These are phyloP conservation scores for Ceratobasidium sp. DNA, from an alignment of 1,284 basidiomycete genomes.

Conservation along the genomic window DNA sequence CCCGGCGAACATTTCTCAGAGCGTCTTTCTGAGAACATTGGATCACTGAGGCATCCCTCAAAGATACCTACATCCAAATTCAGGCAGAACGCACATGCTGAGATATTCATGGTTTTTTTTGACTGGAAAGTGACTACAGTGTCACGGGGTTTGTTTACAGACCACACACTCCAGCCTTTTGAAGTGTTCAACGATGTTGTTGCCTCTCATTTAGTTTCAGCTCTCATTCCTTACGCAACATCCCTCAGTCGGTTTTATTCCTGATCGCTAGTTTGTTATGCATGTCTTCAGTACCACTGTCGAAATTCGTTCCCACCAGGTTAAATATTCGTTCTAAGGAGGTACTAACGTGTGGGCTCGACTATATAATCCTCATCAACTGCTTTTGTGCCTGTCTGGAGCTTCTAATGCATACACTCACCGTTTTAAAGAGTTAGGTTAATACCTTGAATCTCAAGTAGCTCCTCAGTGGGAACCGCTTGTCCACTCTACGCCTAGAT, in stretches of 20 bases:
- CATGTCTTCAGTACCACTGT: slow-evolving; percentile 90
- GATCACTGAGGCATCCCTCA: slow-evolving; percentile 61
- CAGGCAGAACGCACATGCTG: slow-evolving; percentile 10
- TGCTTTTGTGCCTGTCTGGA: slow-evolving; percentile 60
- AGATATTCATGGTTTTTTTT: slow-evolving; percentile 12
- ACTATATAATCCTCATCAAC: slow-evolving; percentile 95
- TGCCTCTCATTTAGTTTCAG: slow-evolving; percentile 47
- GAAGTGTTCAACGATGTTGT: slow-evolving; percentile 80
- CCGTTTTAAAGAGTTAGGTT: slow-evolving; percentile 34
- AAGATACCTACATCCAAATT: slow-evolving; percentile 66
- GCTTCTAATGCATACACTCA: slow-evolving; percentile 7
- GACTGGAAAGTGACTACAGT: slow-evolving; percentile 52
- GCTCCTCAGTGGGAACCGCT: slow-evolving; percentile 79
- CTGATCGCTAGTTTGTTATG: slow-evolving; percentile 59
- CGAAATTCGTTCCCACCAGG: slow-evolving; percentile 87
- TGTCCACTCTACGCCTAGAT: slow-evolving; percentile 80
- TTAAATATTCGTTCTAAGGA: slow-evolving; percentile 91
- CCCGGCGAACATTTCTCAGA: slow-evolving; percentile 65
- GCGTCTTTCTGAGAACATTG: slow-evolving; percentile 62
- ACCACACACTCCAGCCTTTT: slow-evolving; percentile 71
- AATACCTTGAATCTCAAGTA: slow-evolving; percentile 71
- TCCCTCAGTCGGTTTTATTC: slow-evolving; percentile 47
- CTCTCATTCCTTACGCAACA: slow-evolving; percentile 54
- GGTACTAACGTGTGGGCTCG: slow-evolving; percentile 83
- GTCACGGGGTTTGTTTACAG: slow-evolving; percentile 62